Evolutionary conservation across 352 stramenopile species (phyloP).

Genomic region (Phytophthora cactorum): DNA sequence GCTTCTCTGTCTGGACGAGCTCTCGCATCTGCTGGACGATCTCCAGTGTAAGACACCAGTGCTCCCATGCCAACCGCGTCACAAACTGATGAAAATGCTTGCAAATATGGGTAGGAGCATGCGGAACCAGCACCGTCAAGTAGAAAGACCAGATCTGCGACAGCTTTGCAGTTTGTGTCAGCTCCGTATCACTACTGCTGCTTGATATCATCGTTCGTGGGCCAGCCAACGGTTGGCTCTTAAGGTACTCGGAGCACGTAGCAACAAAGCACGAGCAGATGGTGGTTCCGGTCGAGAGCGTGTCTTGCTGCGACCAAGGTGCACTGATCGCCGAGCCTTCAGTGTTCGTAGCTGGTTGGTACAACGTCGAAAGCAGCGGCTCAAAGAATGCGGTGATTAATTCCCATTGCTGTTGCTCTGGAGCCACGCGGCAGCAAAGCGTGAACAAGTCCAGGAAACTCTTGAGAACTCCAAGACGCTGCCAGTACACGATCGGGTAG

Average conservation of each 20-base stretch:
- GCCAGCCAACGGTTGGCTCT: conserved; percentile 17
- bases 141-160: conserved; percentile 88
- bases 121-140: conserved; percentile 68
- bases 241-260: conserved; percentile 75
- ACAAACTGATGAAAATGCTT: conserved; percentile 86
- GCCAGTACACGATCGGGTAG: conserved; percentile 73
- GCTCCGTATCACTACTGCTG: conserved; percentile 19
- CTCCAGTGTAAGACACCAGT: conserved; percentile 84
- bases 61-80: conserved; percentile 80
- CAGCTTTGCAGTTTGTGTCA: conserved; percentile 53
- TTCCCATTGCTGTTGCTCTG: conserved; percentile 70
- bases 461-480: conserved; percentile 75
- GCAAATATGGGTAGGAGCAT: conserved; percentile 78
- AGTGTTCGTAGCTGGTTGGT: conserved; percentile 74
- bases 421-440: conserved; percentile 62
- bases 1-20: conserved; percentile 66
- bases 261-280: conserved; percentile 86
- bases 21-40: conserved; percentile 88
- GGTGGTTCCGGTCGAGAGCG: conserved; percentile 72
- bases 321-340: conserved; percentile 69
- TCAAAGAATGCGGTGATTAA: conserved; percentile 81
- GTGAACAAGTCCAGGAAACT: conserved; percentile 82
- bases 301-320: conserved; percentile 78
- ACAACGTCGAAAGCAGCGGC: conserved; percentile 79
- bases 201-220: not conserved